Percentiles rank a stretch among this genome's conserved stretches.
phyloP scores from a whole-genome alignment of 2,329 filamentous ascomycete genomes.

The Aspergillus aculeatus region DNA sequence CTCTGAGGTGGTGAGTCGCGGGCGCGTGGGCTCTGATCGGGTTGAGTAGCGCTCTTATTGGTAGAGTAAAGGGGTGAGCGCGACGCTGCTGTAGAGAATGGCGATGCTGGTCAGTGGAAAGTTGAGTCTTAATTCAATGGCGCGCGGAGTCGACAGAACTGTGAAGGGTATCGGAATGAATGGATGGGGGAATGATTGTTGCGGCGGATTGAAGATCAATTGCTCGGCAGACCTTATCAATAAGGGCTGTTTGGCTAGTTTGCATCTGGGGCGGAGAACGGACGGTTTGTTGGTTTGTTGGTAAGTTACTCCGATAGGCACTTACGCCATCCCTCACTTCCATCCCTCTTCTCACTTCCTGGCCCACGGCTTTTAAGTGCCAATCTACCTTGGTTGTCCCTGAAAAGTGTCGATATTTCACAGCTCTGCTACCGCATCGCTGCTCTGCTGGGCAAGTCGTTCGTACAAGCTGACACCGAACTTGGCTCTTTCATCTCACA shows the following conservation, averaged over 20 bases:
- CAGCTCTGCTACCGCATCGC: too few species aligned
- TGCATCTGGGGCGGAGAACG: conserved; percentile 24
- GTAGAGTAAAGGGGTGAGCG: not conserved
- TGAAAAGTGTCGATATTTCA: too few species aligned
- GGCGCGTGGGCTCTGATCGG: not conserved
- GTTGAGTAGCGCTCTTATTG: not conserved
- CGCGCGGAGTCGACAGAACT: not conserved
- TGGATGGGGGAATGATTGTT: conserved; percentile 10
- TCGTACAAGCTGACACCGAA: not conserved
- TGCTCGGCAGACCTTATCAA: conserved; percentile 22
- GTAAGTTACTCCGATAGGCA: conserved; percentile 21
- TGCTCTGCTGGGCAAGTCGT: too few species aligned
- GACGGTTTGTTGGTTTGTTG: conserved; percentile 36
- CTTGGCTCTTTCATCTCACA: not conserved
- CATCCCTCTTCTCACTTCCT: not conserved
- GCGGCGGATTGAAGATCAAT: not conserved
- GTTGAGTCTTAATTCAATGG: too few species aligned
- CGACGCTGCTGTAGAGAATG: not conserved
- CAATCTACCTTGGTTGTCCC: conserved; percentile 1
- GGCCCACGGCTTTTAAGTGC: not conserved
- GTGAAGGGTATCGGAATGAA: conserved; percentile 1
- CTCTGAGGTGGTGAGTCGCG: not conserved
- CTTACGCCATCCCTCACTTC: not conserved
- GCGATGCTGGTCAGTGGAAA: too few species aligned
- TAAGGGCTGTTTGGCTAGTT: conserved; percentile 35